Base-by-base conservation (phyloP, 2,329 filamentous ascomycete genomes). In the Fusarium hainanense region DNA sequence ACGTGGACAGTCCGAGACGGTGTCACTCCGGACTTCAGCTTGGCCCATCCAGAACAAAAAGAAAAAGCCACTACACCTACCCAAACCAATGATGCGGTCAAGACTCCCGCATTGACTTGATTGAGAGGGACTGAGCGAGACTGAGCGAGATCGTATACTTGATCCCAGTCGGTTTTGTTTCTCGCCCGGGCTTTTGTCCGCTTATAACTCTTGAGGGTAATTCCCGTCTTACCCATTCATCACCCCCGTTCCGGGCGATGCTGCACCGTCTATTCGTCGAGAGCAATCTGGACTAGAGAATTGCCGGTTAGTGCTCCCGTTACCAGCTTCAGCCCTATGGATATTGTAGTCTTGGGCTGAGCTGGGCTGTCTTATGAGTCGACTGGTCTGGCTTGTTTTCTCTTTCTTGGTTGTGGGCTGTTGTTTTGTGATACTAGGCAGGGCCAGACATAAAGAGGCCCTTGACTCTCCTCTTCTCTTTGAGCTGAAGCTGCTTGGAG, bases 371-470 rank as follows among this genome's bases (percentile, higher is more conserved):
- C 23, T 11, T 27, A 42, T 41, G 23, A 23, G 30, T 27, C 23
- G 14, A n/a, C 23, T 10, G 7, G 18, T 27, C 13, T 42, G 49
- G 34, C 34, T 37, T 37, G 11, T 10, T n/a, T 37, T 41, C 34
- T 41, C 34, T 27, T 20, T 37, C 18, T 41, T 27, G 37, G 7
- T 27, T 14, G 32, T 52, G 37, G 49, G n/a, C n/a, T 42, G 23
- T 41, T 16, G 8, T 37, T 51, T 37, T 23, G 66, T 70, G 49
- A 43, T 51, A 69, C 66, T 20, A 13, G 40, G 23, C 34, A 14
- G 41, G 40, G 48, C 44, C 9, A 58, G 52, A 16, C 66, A 69
- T 69, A 69, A 69, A 69, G 66, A 58, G 56, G 23, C 8, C 44
- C 32, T 37, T n/a, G 34, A n/a, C 11, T 43, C 61, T 57, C 50